A percentile compares a stretch with the other conserved stretches of the same genome.
phyloP scores from a whole-genome alignment of 140 eudicot species.

The Eryngium alpinum region DNA sequence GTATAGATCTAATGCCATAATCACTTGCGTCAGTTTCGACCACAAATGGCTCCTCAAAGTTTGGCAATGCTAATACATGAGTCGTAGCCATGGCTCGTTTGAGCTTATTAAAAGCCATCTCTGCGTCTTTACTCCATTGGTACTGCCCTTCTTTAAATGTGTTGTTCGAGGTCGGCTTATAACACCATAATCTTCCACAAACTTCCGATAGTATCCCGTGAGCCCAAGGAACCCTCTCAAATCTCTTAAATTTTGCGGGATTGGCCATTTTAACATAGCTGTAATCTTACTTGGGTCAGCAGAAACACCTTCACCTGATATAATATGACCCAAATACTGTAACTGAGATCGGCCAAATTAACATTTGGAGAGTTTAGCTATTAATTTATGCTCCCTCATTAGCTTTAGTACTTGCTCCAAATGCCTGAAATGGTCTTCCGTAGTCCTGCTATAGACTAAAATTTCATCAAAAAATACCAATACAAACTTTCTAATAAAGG shows the following conservation, averaged over 20 bases:
- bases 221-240: neutral
- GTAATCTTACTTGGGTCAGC: neutral
- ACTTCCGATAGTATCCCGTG: neutral
- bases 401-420: neutral
- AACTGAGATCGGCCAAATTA: neutral
- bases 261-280: neutral
- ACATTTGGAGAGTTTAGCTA: neutral
- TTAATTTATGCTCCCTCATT: neutral
- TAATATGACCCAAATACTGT: neutral
- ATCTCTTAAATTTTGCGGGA: neutral
- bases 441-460: neutral
- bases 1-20: neutral
- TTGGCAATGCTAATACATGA: neutral
- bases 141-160: neutral
- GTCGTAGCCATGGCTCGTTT: neutral
- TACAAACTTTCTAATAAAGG: too few species aligned
- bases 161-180: neutral
- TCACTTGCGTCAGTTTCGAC: neutral
- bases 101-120: neutral
- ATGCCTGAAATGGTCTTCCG: neutral
- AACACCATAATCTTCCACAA: neutral
- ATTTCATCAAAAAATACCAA: too few species aligned
- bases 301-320: neutral
- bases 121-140: neutral
- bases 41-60: neutral